These are phyloP conservation scores for Ramaria rubella DNA, from an alignment of 768 basidiomycete species.

Conservation along the genomic window DNA sequence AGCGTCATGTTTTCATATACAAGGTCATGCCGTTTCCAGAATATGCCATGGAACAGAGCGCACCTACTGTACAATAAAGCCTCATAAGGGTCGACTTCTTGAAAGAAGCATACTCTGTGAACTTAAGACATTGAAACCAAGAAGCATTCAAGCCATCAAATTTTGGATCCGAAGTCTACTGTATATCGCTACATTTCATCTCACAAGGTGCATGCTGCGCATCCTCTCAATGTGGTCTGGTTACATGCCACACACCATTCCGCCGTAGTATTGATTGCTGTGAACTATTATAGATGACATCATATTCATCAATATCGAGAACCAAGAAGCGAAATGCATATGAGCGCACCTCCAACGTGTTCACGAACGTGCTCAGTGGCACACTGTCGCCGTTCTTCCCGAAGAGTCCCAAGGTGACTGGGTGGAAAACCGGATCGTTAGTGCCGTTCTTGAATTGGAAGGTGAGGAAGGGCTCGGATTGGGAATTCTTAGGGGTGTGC, in stretches of 20 bases:
- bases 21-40: too few relatives aligned
- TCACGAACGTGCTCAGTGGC: constrained; percentile 79
- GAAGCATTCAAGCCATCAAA: too few relatives aligned
- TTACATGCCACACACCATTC: constrained; percentile 15
- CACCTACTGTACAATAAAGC: too few relatives aligned
- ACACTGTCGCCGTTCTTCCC: constrained; percentile 63
- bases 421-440: constrained; percentile 41
- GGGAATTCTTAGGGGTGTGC: constrained; percentile 65
- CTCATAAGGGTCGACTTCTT: too few relatives aligned
- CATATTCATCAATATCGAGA: not conserved
- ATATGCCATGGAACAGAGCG: too few relatives aligned
- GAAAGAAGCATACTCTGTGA: too few relatives aligned
- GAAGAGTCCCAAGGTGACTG: constrained; percentile 57
- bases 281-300: constrained; percentile 4
- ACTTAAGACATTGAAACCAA: too few relatives aligned
- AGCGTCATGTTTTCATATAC: too few relatives aligned
- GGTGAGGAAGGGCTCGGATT: constrained; percentile 74
- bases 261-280: constrained; percentile 10
- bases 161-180: too few relatives aligned
- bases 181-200: too few relatives aligned
- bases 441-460: constrained; percentile 86
- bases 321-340: not conserved
- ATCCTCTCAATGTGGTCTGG: constrained; percentile 10
- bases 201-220: too few relatives aligned
- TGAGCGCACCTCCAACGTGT: constrained; percentile 60